Conservation (phyloP, 225 moss, liverwort and hornwort genomes). For the Polytrichum commune region DNA sequence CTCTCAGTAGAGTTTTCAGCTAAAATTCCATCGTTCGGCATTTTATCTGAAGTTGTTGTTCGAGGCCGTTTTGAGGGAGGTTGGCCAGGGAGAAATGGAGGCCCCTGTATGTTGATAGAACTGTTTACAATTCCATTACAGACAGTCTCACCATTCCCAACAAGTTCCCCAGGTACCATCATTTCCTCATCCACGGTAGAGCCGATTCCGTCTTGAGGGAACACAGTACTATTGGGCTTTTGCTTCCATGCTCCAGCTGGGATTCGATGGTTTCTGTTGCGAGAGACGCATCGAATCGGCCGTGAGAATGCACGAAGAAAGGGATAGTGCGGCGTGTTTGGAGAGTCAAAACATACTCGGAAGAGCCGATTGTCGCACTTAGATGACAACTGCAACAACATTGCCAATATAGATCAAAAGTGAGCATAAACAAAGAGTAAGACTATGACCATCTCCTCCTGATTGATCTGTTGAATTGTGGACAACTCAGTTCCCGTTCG, state of each 20-base stretch:
- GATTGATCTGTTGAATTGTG: no score
- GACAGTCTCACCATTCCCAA: constrained; percentile 45
- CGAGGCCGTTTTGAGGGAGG: constrained; percentile 62
- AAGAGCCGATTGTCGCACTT: constrained; percentile 99
- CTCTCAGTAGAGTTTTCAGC: constrained; percentile 53
- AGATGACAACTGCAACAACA: constrained; percentile 72
- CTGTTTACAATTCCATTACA: constrained; percentile 27
- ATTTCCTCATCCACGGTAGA: constrained; percentile 70
- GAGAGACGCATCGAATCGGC: constrained; percentile 93
- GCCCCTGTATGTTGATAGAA: background rate
- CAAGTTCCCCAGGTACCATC: constrained; percentile 50
- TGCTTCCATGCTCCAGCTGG: constrained; percentile 70
- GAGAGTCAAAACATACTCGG: constrained; percentile 96
- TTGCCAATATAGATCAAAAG: no score
- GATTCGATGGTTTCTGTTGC: constrained; percentile 87
- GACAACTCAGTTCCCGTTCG: no score
- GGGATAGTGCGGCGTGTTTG: constrained; percentile 82
- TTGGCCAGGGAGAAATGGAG: constrained; percentile 49
- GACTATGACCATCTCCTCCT: no score
- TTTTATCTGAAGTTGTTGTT: constrained; percentile 33
- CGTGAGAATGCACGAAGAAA: constrained; percentile 90
- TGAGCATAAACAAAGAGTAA: no score
- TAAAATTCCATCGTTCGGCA: constrained; percentile 33
- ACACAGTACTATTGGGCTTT: constrained; percentile 40
- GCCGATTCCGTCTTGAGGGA: constrained; percentile 58